Evolutionary conservation across 208 protist species (phyloP), one percentile per base, ranked within the genome.

Genomic region (Trypanosoma melophagium): DNA sequence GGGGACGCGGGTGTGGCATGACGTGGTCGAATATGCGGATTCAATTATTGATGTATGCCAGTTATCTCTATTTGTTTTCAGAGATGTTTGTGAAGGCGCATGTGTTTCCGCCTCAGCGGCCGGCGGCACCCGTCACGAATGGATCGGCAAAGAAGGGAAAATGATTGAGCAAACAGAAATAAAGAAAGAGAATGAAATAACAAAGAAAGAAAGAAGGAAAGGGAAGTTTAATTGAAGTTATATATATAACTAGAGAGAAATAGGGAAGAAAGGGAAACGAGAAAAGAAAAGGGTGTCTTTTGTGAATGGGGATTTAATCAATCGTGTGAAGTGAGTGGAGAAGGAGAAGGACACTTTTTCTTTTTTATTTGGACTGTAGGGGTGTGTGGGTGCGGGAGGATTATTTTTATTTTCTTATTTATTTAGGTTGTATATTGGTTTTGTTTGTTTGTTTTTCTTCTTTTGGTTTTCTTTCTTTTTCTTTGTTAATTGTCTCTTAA

Each of bases 51-150:
- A 98, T 98, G 94, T 98, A 98, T 81, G 57, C 80, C 35, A 90
- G 80, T 14, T 98, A 98, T 81, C 92, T 97, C 69, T 38, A 81
- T 14, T 87, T 89, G 69, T 75, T 98, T 19, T 97, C 84, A 5
- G 79, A 96, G 67, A 92, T 98, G 83, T 97, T 97, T 66, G 61
- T 93, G 28, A 84, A 92, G 73, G 60, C 70, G 35, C 96, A 97
- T 76, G 44, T 97, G 14, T 56, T 81, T 44, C 76, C 77, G 40
- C 28, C 65, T 44, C 12, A 55, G 35, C 22, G 31, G 58, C 58
- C 49, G 8, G 49, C 44, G 55, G 45, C 60, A 22, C n/a, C 8
- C 28, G 52, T 9, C 19, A 24, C 64, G 3, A 71, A 56, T 44
- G 60, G 50, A 42, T 49, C 60, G 16, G 28, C 21, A 13, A 68